These are phyloP conservation scores for Lachnellula subtilissima DNA, from an alignment of 2,329 filamentous ascomycete species.

Conservation along the genomic window DNA sequence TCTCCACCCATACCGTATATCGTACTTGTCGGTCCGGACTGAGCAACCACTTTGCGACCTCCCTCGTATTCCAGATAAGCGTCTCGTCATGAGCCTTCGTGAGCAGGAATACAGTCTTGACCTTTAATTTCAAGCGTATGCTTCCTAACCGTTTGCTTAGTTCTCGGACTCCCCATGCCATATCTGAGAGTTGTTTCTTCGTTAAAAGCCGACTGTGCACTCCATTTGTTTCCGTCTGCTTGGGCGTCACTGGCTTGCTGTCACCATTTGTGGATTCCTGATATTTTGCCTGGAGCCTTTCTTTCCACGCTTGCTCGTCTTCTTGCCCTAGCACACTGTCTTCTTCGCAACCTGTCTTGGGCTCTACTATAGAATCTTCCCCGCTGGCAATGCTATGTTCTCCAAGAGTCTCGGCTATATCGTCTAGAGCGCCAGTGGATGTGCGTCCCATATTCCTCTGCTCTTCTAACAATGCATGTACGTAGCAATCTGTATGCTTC, in stretches of 20 bases:
- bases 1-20: conserved; percentile 81
- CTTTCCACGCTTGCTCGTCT: conserved; percentile 53
- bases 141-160: conserved; percentile 80
- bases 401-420: conserved; percentile 26
- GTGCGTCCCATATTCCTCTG: conserved; percentile 38
- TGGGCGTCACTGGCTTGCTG: background rate
- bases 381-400: conserved; percentile 10
- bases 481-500: conserved; percentile 54
- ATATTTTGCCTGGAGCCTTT: conserved; percentile 18
- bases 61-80: conserved; percentile 70
- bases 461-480: conserved; percentile 59
- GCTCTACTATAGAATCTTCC: conserved; percentile 8
- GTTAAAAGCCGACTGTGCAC: conserved; percentile 71
- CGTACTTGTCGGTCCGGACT: conserved; percentile 58
- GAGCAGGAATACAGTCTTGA: conserved; percentile 78
- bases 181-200: conserved; percentile 91
- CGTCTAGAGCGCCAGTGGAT: conserved; percentile 28
- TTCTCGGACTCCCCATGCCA: conserved; percentile 93
- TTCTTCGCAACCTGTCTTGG: conserved; percentile 3
- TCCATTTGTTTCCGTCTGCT: conserved; percentile 1
- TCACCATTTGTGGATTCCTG: background rate
- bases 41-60: conserved; percentile 77
- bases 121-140: conserved; percentile 75
- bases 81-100: conserved; percentile 88
- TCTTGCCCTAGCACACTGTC: conserved; percentile 40